Conservation (phyloP, 352 stramenopile species). For the Elongisporangium undulatum region DNA sequence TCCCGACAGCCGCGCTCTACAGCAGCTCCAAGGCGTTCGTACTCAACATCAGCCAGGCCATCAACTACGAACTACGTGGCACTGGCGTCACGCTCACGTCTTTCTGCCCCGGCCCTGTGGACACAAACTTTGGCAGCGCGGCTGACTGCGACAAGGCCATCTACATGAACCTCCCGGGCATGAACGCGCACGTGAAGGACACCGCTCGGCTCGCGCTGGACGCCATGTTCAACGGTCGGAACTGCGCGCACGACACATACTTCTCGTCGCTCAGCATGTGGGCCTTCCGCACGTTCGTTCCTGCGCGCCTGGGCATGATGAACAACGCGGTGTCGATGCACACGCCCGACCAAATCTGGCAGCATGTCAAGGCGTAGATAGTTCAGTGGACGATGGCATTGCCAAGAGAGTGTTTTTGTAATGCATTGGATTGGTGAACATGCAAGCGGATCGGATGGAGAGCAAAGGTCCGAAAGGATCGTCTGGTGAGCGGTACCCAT, state of each 20-base stretch:
- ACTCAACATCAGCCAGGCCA: conserved; percentile 55
- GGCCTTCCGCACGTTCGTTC: conserved; percentile 25
- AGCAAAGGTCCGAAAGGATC: neutral
- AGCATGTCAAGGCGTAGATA: conserved; percentile 17
- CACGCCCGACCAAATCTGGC: conserved; percentile 18
- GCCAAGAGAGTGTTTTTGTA: neutral
- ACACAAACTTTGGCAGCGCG: conserved; percentile 58
- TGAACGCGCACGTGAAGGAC: conserved; percentile 30
- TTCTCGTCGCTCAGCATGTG: conserved; percentile 29
- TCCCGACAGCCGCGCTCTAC: conserved; percentile 58
- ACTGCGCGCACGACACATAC: conserved; percentile 45
- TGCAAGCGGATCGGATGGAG: neutral
- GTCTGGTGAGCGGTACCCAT: neutral
- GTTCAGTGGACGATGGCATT: too few relatives aligned
- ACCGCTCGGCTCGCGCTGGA: conserved; percentile 35
- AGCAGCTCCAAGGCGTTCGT: conserved; percentile 66
- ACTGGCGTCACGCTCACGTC: conserved; percentile 63
- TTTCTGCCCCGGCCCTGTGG: conserved; percentile 51
- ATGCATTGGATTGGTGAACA: neutral
- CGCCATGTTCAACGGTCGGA: conserved; percentile 51
- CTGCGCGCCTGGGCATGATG: conserved; percentile 28
- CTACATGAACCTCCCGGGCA: conserved; percentile 35
- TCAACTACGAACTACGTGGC: conserved; percentile 67
- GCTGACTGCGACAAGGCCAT: conserved; percentile 34
- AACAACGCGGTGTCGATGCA: conserved; percentile 32